Evolutionary conservation across 306 rosid species (phyloP).

Genomic region (Cyamopsis tetragonoloba): DNA sequence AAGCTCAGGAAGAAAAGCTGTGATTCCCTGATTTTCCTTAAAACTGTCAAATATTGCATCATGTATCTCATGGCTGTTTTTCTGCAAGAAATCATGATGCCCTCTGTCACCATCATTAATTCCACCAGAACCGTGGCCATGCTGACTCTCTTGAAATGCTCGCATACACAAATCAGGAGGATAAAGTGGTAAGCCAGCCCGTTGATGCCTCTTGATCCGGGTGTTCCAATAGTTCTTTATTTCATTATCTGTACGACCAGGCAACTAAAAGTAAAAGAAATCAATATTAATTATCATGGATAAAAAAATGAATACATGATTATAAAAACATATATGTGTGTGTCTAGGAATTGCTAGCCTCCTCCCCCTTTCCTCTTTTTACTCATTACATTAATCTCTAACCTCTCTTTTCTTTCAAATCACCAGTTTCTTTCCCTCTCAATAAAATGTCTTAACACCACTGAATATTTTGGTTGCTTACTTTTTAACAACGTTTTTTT

Average conservation of each 20-base stretch:
- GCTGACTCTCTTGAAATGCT: constrained; percentile 52
- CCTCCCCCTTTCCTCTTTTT: constrained; percentile 8
- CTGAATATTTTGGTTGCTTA: not conserved
- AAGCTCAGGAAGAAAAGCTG: constrained; percentile 50
- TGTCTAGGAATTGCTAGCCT: not conserved
- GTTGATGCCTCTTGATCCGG: constrained; percentile 75
- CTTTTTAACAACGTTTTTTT: not conserved
- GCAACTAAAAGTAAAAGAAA: constrained; percentile 60
- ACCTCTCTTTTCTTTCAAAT: not conserved
- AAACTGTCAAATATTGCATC: constrained; percentile 54
- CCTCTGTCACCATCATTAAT: constrained; percentile 43
- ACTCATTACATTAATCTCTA: not conserved
- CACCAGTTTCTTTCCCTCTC: not conserved
- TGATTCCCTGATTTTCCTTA: constrained; percentile 45
- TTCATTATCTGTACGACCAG: constrained; percentile 98
- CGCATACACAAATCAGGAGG: constrained; percentile 65
- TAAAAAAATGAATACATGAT: constrained; percentile 5
- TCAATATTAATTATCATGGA: not conserved
- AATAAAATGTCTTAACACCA: not conserved
- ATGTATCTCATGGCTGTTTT: constrained; percentile 53
- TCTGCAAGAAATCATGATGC: constrained; percentile 40
- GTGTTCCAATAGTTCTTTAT: constrained; percentile 99
- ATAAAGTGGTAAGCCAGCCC: constrained; percentile 91
- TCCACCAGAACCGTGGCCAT: constrained; percentile 41
- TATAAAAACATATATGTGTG: not conserved